Percentiles rank a stretch among this genome's conserved stretches.
These are phyloP conservation scores for Penicillium longicatenatum DNA, from an alignment of 495 filamentous ascomycete genomes.

Conservation along the genomic window DNA sequence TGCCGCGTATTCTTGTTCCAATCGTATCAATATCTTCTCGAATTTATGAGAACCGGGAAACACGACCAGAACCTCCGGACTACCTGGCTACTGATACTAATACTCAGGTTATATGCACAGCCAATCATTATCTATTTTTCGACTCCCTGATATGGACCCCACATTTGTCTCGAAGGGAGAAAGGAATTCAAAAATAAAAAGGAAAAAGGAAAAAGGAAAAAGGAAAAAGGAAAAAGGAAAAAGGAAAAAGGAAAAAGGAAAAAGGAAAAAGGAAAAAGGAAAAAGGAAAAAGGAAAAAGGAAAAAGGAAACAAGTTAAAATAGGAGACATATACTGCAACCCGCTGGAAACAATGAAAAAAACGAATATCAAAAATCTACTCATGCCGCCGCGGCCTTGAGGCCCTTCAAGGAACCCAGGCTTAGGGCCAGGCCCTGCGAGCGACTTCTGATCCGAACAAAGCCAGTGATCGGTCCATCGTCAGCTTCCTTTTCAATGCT, in stretches of 20 bases:
- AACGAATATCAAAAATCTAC: slow-evolving; percentile 27
- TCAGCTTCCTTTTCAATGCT: slow-evolving; percentile 98
- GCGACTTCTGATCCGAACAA: slow-evolving; percentile 96
- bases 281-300: slow-evolving; percentile 23
- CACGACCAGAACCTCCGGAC: background rate
- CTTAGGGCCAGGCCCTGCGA: slow-evolving; percentile 95
- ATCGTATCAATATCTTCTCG: background rate
- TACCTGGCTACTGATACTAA: slow-evolving; percentile 2
- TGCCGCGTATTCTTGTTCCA: background rate
- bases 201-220: slow-evolving; percentile 24
- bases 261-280: slow-evolving; percentile 24
- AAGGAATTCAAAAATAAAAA: slow-evolving; percentile 26
- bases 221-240: slow-evolving; percentile 23
- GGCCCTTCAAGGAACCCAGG: slow-evolving; percentile 90
- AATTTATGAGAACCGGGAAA: background rate
- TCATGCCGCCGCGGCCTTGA: slow-evolving; percentile 63
- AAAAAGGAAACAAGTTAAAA: slow-evolving; percentile 23
- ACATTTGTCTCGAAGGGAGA: slow-evolving; percentile 20
- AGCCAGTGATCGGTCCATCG: slow-evolving; percentile 95
- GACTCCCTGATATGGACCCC: slow-evolving; percentile 7
- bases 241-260: slow-evolving; percentile 23
- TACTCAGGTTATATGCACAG: background rate
- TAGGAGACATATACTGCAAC: slow-evolving; percentile 30
- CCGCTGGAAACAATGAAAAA: slow-evolving; percentile 28
- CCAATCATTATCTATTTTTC: slow-evolving; percentile 15